Base-by-base conservation (phyloP, 1,284 basidiomycete species). In the Inonotus hispidus region DNA sequence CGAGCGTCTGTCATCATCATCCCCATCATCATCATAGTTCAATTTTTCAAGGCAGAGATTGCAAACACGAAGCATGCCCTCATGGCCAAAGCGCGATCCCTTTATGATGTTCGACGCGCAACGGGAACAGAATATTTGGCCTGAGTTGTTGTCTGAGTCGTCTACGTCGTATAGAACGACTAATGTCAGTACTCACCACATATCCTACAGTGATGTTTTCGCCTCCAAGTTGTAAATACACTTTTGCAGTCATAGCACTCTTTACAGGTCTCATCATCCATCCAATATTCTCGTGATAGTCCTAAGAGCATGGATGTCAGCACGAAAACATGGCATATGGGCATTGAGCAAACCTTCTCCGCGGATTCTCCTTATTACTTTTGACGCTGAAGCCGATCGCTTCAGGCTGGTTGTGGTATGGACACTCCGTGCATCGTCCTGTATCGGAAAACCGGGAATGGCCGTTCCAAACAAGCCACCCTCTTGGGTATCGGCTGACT, bases 31-130 rank as follows among this genome's bases (percentile, higher is more conserved):
- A 4, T 79, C 79, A 21, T 90, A 91, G 59, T 90, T 87, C 60
- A 97, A 83, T 73, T 95, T 95, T 68, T 92, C 90, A 27, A 97
- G 78, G 72, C 97, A 99, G 21, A 97, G 80, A 69, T 98, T 97
- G 76, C 95, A 98, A 11, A 95, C 90, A 61, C 96, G 85, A 60
- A 98, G 82, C 82, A 91, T 91, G 32, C 93, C 94, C 59, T 95
- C 87, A 63, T 94, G 90, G 5, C 94, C 94, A 70, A 97, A 98
- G 1, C 94, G 86, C n/a, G 87, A 82, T 6, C 93, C 95, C 64
- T 95, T 93, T 72, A 99, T 94, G 68, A 98, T 92, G 69, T 98
- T 96, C n/a, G 94, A 95, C 2, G 96, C 95, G 72, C 96, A 93
- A 5, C 93, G 84, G 23, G 92, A 93, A 73, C 95, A 98, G 71